Conservation (phyloP, 2,329 filamentous ascomycete species). For the Alternaria hordeiaustralica region DNA sequence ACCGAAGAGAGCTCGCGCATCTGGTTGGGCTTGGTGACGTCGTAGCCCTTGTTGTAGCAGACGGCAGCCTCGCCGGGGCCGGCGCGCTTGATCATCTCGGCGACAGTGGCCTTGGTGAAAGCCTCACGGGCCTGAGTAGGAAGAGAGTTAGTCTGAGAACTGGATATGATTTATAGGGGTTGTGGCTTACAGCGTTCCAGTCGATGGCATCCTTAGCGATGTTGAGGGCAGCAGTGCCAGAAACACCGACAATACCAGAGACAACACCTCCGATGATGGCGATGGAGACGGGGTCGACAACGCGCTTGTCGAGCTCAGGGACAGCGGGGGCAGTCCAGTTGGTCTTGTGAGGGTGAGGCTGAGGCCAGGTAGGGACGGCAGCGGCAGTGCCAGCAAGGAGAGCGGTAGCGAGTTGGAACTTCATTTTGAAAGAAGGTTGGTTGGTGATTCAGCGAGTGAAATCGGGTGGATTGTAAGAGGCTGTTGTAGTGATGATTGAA, state of each 20-base stretch:
- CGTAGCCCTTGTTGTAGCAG: constrained; percentile 2
- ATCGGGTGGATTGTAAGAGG: not conserved
- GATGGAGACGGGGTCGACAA: not conserved
- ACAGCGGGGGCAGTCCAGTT: not conserved
- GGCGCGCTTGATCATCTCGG: not conserved
- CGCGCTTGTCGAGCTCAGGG: not conserved
- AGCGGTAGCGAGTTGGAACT: not conserved
- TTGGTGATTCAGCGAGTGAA: not conserved
- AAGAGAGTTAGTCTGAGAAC: not conserved
- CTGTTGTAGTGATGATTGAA: not conserved
- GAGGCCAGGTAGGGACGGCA: not conserved
- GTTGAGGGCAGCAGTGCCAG: not conserved
- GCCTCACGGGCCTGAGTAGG: not conserved
- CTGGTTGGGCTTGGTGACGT: not conserved
- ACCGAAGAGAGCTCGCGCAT: not conserved
- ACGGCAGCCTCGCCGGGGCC: not conserved
- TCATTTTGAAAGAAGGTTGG: not conserved
- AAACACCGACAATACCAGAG: not conserved
- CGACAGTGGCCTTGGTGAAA: not conserved
- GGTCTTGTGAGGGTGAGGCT: not conserved
- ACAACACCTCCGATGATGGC: not conserved
- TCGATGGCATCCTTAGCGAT: not conserved
- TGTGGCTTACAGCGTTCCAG: not conserved
- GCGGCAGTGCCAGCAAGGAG: not conserved
- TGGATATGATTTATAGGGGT: not conserved